These are phyloP conservation scores for Suhomyces canberraensis DNA, from an alignment of 805 yeast species.

Conservation along the genomic window DNA sequence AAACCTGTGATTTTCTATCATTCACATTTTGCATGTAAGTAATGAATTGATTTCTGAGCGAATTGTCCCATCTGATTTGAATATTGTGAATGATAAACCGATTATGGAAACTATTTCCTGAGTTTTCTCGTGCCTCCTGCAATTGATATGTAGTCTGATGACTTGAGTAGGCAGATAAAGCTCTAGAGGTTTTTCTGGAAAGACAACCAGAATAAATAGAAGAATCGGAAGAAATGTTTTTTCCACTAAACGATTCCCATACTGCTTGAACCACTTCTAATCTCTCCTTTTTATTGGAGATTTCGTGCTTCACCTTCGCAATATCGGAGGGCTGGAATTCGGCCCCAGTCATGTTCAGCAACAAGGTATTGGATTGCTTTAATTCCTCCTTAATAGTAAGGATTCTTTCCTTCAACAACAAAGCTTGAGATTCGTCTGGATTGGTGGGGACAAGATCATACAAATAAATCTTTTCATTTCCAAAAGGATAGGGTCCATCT, in stretches of 20 bases:
- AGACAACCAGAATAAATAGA: slow-evolving; percentile 2
- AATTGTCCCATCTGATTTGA: slow-evolving; percentile 75
- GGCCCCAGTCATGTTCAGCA: neutral
- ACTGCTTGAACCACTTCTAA: slow-evolving; percentile 23
- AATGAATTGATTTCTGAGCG: slow-evolving; percentile 59
- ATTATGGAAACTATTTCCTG: slow-evolving; percentile 50
- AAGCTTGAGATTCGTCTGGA: slow-evolving; percentile 54
- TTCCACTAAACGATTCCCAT: slow-evolving; percentile 15
- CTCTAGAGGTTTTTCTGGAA: neutral
- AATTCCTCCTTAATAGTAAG: slow-evolving; percentile 13
- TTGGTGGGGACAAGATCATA: slow-evolving; percentile 56
- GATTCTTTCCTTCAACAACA: slow-evolving; percentile 31
- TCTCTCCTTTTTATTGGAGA: slow-evolving; percentile 22
- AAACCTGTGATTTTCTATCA: slow-evolving; percentile 41
- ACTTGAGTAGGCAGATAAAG: slow-evolving; percentile 28
- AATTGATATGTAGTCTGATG: slow-evolving; percentile 25
- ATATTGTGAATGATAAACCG: slow-evolving; percentile 71
- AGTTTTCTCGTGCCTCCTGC: slow-evolving; percentile 19
- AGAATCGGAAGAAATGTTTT: slow-evolving; percentile 3
- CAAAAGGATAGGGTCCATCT: slow-evolving; percentile 55
- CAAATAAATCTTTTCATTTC: slow-evolving; percentile 58
- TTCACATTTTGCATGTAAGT: slow-evolving; percentile 49
- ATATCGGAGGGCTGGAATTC: slow-evolving; percentile 10
- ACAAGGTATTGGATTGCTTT: slow-evolving; percentile 6
- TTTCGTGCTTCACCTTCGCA: slow-evolving; percentile 13